A percentile compares a stretch with the other conserved stretches of the same genome.
phyloP scores from a whole-genome alignment of 1,284 basidiomycete species.

The Malassezia caprae region DNA sequence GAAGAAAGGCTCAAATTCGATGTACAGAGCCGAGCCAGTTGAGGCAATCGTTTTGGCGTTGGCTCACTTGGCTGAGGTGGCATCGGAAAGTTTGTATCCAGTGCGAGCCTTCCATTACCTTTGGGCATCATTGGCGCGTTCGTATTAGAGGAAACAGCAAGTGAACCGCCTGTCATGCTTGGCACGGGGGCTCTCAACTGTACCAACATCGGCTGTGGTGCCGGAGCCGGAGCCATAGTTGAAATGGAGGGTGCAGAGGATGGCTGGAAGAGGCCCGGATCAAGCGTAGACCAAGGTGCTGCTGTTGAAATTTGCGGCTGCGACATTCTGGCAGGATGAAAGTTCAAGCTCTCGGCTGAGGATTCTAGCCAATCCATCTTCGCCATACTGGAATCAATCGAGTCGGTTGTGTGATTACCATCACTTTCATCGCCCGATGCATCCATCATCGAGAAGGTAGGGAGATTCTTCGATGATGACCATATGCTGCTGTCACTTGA shows the following conservation, averaged over 20 bases:
- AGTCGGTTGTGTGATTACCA: slow-evolving; percentile 5
- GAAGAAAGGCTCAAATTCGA: background rate
- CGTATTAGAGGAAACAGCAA: background rate
- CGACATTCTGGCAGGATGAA: background rate
- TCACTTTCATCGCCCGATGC: slow-evolving; percentile 16
- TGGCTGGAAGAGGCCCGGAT: background rate
- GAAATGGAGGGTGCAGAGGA: background rate
- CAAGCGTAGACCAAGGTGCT: background rate
- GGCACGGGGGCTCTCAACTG: background rate
- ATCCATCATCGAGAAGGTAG: background rate
- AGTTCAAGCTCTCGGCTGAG: background rate
- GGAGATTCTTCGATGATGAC: background rate
- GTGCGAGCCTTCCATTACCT: background rate
- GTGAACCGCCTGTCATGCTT: background rate
- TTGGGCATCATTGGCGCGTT: background rate
- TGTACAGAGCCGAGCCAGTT: background rate
- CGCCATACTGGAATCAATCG: slow-evolving; percentile 3
- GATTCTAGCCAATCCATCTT: slow-evolving; percentile 2
- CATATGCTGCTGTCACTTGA: background rate
- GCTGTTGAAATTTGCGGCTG: background rate
- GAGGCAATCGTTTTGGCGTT: background rate
- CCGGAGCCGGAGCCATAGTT: background rate
- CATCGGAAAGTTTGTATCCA: background rate
- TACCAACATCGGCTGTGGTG: background rate
- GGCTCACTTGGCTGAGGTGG: background rate